Conservation (phyloP, 2,329 filamentous ascomycete genomes). For the Verticillium nonalfalfae region DNA sequence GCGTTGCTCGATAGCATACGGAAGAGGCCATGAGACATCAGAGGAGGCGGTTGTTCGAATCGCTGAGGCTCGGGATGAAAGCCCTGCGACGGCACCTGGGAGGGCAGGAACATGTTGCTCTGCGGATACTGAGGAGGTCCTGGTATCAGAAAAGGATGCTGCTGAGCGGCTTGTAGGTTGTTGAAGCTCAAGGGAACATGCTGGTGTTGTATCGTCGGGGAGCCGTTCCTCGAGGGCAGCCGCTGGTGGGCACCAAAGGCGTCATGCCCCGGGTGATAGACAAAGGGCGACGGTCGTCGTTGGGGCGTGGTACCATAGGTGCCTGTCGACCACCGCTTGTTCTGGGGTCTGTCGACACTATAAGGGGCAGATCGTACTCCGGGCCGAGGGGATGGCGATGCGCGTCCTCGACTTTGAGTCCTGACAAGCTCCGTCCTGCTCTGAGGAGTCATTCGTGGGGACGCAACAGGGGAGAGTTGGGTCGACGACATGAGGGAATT, state of each 20-base stretch:
- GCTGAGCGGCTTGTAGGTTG: slow-evolving; percentile 49
- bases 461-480: slow-evolving; percentile 66
- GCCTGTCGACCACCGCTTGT: slow-evolving; percentile 74
- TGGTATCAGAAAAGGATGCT: slow-evolving; percentile 48
- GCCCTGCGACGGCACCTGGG: slow-evolving; percentile 32
- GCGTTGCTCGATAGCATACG: slow-evolving; percentile 70
- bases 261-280: slow-evolving; percentile 57
- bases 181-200: slow-evolving; percentile 47
- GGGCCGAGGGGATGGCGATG: slow-evolving; percentile 65
- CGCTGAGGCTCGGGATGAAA: slow-evolving; percentile 42
- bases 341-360: slow-evolving; percentile 57
- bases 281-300: slow-evolving; percentile 52
- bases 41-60: slow-evolving; percentile 45
- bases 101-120: slow-evolving; percentile 50
- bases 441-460: slow-evolving; percentile 59
- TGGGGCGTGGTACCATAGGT: slow-evolving; percentile 56
- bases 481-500: slow-evolving; percentile 67
- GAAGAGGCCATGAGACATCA: slow-evolving; percentile 68
- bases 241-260: slow-evolving; percentile 50
- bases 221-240: slow-evolving; percentile 47
- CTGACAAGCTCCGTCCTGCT: slow-evolving; percentile 55
- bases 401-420: slow-evolving; percentile 61
- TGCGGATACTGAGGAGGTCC: slow-evolving; percentile 44
- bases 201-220: slow-evolving; percentile 37
- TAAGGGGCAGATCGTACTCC: slow-evolving; percentile 65